phyloP scores from a whole-genome alignment of 352 stramenopile genomes.

The Hyaloperonospora arabidopsidis region DNA sequence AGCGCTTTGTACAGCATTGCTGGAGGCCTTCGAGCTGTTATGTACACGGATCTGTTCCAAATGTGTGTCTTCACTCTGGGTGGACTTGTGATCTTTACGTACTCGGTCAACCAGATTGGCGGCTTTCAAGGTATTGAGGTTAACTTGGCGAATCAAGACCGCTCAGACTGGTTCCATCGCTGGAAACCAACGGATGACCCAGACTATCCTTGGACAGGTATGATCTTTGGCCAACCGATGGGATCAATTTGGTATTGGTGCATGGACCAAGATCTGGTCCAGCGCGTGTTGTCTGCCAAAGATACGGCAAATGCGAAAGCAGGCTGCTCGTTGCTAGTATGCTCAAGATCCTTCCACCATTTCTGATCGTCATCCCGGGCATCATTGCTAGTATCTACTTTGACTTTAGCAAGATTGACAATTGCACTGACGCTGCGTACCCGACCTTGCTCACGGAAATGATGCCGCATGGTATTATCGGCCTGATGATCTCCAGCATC shows the following conservation, averaged over 20 bases:
- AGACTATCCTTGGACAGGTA: slow-evolving; percentile 65
- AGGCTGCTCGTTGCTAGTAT: slow-evolving; percentile 45
- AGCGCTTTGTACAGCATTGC: slow-evolving; percentile 55
- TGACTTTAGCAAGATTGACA: slow-evolving; percentile 43
- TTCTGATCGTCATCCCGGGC: slow-evolving; percentile 61
- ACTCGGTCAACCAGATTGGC: slow-evolving; percentile 47
- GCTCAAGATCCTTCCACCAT: slow-evolving; percentile 58
- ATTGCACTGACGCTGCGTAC: slow-evolving; percentile 55
- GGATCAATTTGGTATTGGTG: slow-evolving; percentile 69
- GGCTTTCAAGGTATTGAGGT: slow-evolving; percentile 42
- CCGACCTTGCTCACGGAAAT: slow-evolving; percentile 57
- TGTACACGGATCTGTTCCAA: slow-evolving; percentile 68
- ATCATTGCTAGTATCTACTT: slow-evolving; percentile 56
- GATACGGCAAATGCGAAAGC: slow-evolving; percentile 53
- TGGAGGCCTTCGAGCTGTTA: slow-evolving; percentile 52
- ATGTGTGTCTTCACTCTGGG: slow-evolving; percentile 58
- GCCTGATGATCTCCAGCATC: slow-evolving; percentile 61
- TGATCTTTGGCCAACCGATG: slow-evolving; percentile 56
- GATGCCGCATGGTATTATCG: slow-evolving; percentile 56
- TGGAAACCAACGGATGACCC: slow-evolving; percentile 44
- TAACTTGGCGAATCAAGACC: slow-evolving; percentile 38
- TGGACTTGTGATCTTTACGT: slow-evolving; percentile 47
- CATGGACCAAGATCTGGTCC: slow-evolving; percentile 64
- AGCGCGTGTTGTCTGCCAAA: slow-evolving; percentile 62
- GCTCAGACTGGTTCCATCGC: slow-evolving; percentile 41